Percentiles rank a stretch among this genome's conserved stretches.
Evolutionary conservation across 345 rosid species (phyloP).

Genomic region (Leavenworthia alabamica): DNA sequence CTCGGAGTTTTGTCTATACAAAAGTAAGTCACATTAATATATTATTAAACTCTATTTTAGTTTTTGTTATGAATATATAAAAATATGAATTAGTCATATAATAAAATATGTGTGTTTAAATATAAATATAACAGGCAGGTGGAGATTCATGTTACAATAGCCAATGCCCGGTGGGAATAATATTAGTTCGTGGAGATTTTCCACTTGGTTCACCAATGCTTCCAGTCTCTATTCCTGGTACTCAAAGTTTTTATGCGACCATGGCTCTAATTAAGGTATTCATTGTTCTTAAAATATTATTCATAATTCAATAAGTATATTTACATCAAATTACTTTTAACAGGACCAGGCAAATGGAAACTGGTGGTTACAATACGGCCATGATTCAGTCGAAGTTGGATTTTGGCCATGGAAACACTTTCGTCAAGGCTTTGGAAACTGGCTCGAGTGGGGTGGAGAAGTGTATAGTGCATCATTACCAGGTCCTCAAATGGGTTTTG

Average conservation of each 20-base stretch:
- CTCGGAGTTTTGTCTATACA: not conserved
- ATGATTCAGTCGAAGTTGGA: not conserved
- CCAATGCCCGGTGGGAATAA: not conserved
- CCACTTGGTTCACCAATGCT: not conserved
- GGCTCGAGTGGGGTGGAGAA: constrained; percentile 21
- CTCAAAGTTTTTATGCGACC: not conserved
- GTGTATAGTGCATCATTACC: not conserved
- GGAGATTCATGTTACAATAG: not conserved
- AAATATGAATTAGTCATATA: no score
- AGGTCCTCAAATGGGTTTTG: constrained; percentile 22
- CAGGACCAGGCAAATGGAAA: constrained; percentile 12
- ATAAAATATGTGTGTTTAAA: no score
- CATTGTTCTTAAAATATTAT: not conserved
- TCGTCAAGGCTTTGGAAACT: not conserved
- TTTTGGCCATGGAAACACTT: constrained; percentile 13
- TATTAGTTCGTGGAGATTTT: not conserved
- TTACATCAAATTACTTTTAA: not conserved
- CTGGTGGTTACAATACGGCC: not conserved
- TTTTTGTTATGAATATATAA: not conserved
- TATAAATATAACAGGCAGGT: not conserved
- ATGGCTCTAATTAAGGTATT: constrained; percentile 7
- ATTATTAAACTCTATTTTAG: not conserved
- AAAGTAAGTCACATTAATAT: not conserved
- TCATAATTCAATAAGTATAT: not conserved
- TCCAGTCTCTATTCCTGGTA: constrained; percentile 4